A percentile compares a stretch with the other conserved stretches of the same genome.
These are phyloP conservation scores for Penicillium egyptiacum DNA, from an alignment of 495 filamentous ascomycete species.

Conservation along the genomic window DNA sequence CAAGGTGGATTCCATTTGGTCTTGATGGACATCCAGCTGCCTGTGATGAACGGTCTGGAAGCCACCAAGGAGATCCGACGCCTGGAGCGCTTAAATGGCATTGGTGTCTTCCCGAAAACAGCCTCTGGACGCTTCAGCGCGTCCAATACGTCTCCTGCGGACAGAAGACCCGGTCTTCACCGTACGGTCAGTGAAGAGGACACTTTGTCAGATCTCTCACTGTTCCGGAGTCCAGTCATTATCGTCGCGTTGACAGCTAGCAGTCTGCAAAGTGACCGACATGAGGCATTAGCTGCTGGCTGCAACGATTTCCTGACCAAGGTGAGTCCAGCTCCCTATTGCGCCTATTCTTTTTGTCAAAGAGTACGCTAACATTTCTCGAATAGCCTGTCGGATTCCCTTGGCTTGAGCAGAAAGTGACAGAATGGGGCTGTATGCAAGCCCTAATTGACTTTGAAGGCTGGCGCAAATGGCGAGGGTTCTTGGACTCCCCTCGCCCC, in stretches of 20 bases:
- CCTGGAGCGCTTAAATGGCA: slow-evolving; percentile 82
- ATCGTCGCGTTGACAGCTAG: slow-evolving; percentile 96
- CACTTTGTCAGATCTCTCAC: slow-evolving; percentile 59
- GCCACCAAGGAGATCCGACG: slow-evolving; percentile 96
- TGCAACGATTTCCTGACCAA: slow-evolving; percentile 99
- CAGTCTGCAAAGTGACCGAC: slow-evolving; percentile 87
- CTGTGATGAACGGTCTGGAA: slow-evolving; percentile 94
- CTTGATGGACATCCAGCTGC: slow-evolving; percentile 97
- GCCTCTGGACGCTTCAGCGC: slow-evolving; percentile 43
- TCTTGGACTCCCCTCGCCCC: slow-evolving; percentile 42
- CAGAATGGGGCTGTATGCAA: slow-evolving; percentile 99
- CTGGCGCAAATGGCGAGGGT: slow-evolving; percentile 96
- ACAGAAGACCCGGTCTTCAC: slow-evolving; percentile 25
- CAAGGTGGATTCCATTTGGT: slow-evolving; percentile 95
- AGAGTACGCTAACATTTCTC: slow-evolving; percentile 16
- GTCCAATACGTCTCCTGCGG: slow-evolving; percentile 28
- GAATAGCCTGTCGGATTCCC: slow-evolving; percentile 90
- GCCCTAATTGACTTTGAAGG: slow-evolving; percentile 98
- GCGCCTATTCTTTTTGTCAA: not conserved
- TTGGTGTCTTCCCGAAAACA: slow-evolving; percentile 76
- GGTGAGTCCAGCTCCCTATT: slow-evolving; percentile 50
- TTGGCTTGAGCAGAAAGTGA: slow-evolving; percentile 95
- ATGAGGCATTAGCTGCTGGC: slow-evolving; percentile 91
- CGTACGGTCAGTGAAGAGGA: slow-evolving; percentile 55
- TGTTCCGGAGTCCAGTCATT: slow-evolving; percentile 96